A percentile compares a stretch with the other conserved stretches of the same genome.
Conservation (phyloP, 192 early-diverging fungal genomes). For the Martensiomyces pterosporus region DNA sequence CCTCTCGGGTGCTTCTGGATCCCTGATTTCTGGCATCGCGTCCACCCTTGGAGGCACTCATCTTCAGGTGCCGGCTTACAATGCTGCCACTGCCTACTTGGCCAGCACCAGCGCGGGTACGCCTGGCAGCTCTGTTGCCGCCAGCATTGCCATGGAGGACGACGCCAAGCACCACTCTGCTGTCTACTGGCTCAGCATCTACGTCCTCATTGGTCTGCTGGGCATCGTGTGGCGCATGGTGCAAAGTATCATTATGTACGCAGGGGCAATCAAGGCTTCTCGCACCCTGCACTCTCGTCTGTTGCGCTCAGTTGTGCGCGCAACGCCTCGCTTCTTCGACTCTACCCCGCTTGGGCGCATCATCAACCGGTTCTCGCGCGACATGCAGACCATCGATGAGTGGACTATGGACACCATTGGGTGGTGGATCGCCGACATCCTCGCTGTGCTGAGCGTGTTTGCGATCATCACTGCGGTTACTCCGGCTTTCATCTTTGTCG, state of each 20-base stretch:
- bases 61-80: too few relatives aligned
- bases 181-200: constrained; percentile 63
- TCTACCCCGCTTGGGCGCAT: constrained; percentile 80
- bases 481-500: constrained; percentile 69
- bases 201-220: constrained; percentile 55
- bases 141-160: neutral
- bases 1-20: too few relatives aligned
- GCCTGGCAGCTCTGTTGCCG: neutral
- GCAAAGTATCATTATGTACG: constrained; percentile 46
- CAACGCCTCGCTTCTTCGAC: constrained; percentile 83
- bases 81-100: neutral
- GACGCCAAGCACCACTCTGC: constrained; percentile 27
- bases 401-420: constrained; percentile 48
- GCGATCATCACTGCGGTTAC: constrained; percentile 59
- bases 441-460: constrained; percentile 54
- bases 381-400: constrained; percentile 78
- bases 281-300: constrained; percentile 54
- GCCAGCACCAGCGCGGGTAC: too few relatives aligned
- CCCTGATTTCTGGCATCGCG: too few relatives aligned
- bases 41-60: too few relatives aligned
- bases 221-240: constrained; percentile 34
- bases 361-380: constrained; percentile 81
- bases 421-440: constrained; percentile 51
- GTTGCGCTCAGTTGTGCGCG: constrained; percentile 56
- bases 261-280: constrained; percentile 57